Evolutionary conservation across 768 basidiomycete genomes (phyloP).

Genomic region (Podaxis rugospora): DNA sequence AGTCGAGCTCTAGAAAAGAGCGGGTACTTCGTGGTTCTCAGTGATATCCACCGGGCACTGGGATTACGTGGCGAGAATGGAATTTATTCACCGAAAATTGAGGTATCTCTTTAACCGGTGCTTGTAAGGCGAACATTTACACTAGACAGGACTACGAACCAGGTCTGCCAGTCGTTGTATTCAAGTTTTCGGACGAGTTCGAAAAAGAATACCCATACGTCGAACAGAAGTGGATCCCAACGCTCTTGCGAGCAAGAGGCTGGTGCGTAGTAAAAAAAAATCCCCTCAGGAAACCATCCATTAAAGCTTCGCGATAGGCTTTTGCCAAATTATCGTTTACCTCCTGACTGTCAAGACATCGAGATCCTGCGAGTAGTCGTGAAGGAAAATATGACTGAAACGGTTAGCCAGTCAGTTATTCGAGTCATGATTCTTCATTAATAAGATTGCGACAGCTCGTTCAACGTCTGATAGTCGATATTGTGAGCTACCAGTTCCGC

Average conservation of each 20-base stretch:
- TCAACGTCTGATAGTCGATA: constrained; percentile 62
- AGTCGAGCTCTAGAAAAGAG: constrained; percentile 57
- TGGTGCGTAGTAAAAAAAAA: constrained; percentile 37
- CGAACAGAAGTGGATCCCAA: constrained; percentile 59
- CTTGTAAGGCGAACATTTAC: constrained; percentile 13
- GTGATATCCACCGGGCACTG: constrained; percentile 49
- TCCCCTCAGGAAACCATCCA: not conserved
- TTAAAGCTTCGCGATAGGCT: constrained; percentile 28
- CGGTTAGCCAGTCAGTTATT: constrained; percentile 19
- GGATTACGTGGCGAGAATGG: constrained; percentile 26
- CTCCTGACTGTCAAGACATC: constrained; percentile 47
- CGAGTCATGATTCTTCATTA: not conserved
- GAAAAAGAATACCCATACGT: constrained; percentile 49
- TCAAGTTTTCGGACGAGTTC: constrained; percentile 58
- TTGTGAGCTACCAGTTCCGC: constrained; percentile 39
- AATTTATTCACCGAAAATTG: constrained; percentile 49
- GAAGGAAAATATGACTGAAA: constrained; percentile 53
- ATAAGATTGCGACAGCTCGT: constrained; percentile 37
- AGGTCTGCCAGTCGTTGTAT: constrained; percentile 64
- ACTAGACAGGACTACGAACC: constrained; percentile 41
- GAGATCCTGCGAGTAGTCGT: constrained; percentile 67
- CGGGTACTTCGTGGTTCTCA: constrained; percentile 49
- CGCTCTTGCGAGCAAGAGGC: constrained; percentile 43
- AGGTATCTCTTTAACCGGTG: constrained; percentile 33
- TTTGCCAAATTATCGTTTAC: constrained; percentile 46